phyloP scores from a whole-genome alignment of 805 yeast species.

The Ascoidea rubescens region DNA sequence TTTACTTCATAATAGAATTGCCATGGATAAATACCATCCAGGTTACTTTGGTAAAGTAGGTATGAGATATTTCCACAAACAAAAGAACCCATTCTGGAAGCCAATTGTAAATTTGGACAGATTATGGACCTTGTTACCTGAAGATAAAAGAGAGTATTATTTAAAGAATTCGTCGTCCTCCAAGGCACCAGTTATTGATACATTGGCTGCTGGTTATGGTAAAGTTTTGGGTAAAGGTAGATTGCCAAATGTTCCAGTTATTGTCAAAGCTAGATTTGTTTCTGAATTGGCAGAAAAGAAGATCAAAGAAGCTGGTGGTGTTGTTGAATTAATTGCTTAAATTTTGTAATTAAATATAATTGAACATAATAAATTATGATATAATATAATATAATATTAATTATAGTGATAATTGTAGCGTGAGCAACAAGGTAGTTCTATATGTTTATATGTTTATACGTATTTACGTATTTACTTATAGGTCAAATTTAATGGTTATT shows the following conservation, averaged over 20 bases:
- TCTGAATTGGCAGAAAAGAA: slow-evolving; percentile 99
- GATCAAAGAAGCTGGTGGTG: slow-evolving; percentile 99
- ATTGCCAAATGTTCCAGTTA: slow-evolving; percentile 95
- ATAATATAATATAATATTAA: too few relatives aligned
- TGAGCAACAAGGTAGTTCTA: too few relatives aligned
- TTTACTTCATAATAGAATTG: slow-evolving; percentile 99
- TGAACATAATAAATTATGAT: too few relatives aligned
- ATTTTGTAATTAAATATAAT: slow-evolving; percentile 5
- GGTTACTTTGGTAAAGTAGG: slow-evolving; percentile 99
- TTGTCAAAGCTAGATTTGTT: slow-evolving; percentile 98
- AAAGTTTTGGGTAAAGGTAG: slow-evolving; percentile 99
- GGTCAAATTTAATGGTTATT: too few relatives aligned
- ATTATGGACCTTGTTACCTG: slow-evolving; percentile 94
- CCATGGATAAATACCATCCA: slow-evolving; percentile 99
- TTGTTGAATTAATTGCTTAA: slow-evolving; percentile 97
- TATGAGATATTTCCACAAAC: slow-evolving; percentile 99
- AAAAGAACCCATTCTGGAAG: slow-evolving; percentile 89
- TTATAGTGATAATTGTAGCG: too few relatives aligned
- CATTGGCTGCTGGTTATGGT: slow-evolving; percentile 99
- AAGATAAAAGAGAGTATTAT: slow-evolving; percentile 89
- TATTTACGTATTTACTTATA: too few relatives aligned
- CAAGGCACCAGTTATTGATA: slow-evolving; percentile 98
- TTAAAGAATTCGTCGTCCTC: slow-evolving; percentile 70
- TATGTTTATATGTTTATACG: too few relatives aligned
- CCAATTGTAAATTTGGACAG: slow-evolving; percentile 97